Conservation (phyloP, 768 basidiomycete genomes). For the Agaricus sinodeliciosus region DNA sequence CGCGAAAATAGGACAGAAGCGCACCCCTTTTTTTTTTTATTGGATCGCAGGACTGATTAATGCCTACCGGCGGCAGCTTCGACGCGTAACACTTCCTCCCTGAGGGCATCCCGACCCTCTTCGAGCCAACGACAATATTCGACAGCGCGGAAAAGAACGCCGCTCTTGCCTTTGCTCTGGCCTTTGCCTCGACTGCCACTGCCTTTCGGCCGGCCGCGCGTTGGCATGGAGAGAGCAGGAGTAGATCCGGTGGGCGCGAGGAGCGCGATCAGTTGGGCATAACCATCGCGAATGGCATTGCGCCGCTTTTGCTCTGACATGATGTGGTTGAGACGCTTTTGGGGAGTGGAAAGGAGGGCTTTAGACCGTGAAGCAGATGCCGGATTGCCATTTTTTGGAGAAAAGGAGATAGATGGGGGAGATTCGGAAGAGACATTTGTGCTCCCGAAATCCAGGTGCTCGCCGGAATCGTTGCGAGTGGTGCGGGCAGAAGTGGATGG, state of each 20-base stretch:
- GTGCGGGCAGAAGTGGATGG: slow-evolving; percentile 32
- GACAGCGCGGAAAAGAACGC: slow-evolving; percentile 80
- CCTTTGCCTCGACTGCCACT: slow-evolving; percentile 62
- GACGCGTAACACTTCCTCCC: slow-evolving; percentile 57
- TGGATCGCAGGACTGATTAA: no score
- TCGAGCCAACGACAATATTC: slow-evolving; percentile 87
- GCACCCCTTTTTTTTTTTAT: no score
- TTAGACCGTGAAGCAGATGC: slow-evolving; percentile 36
- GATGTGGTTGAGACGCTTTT: slow-evolving; percentile 90
- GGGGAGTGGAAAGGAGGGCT: slow-evolving; percentile 70
- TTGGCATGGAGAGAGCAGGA: slow-evolving; percentile 66
- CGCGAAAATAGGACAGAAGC: neutral
- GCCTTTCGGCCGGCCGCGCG: slow-evolving; percentile 75
- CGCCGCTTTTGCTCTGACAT: slow-evolving; percentile 92
- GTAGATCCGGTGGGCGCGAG: slow-evolving; percentile 72
- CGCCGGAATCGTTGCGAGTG: slow-evolving; percentile 19
- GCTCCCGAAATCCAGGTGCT: slow-evolving; percentile 19
- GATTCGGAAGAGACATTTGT: slow-evolving; percentile 17
- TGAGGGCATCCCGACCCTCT: slow-evolving; percentile 67
- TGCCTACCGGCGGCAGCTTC: slow-evolving; percentile 62
- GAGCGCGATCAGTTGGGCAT: slow-evolving; percentile 76
- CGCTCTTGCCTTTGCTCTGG: slow-evolving; percentile 82
- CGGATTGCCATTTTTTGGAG: slow-evolving; percentile 2
- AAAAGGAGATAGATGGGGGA: slow-evolving; percentile 16
- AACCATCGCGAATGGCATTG: slow-evolving; percentile 87